A percentile compares a stretch with the other conserved stretches of the same genome.
Evolutionary conservation across 139 green algal species (phyloP).

Genomic region (Picochlorum sp.): DNA sequence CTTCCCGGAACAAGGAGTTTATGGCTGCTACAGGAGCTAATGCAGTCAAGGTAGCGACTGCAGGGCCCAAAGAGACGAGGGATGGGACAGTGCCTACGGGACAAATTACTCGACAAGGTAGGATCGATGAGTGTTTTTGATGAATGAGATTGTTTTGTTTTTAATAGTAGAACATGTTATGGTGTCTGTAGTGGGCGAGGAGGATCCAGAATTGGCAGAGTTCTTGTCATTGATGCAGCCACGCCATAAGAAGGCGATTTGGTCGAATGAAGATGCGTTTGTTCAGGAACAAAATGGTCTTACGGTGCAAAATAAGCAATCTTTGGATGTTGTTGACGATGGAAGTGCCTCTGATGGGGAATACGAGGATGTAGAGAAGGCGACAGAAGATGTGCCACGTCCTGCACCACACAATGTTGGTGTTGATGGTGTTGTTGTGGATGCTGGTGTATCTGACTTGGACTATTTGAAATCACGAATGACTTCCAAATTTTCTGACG

Average conservation of each 20-base stretch:
- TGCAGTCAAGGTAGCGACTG: background rate
- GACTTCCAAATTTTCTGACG: constrained; percentile 37
- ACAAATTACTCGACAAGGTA: background rate
- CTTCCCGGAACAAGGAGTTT: constrained; percentile 25
- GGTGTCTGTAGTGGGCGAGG: constrained; percentile 10
- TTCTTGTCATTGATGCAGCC: constrained; percentile 89
- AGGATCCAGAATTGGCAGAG: constrained; percentile 77
- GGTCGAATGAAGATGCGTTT: constrained; percentile 74
- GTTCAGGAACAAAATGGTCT: background rate
- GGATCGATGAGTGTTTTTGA: background rate
- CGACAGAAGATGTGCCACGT: background rate
- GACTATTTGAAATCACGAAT: constrained; percentile 78
- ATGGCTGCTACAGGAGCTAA: constrained; percentile 25
- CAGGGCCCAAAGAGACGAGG: constrained; percentile 12
- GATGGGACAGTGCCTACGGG: background rate
- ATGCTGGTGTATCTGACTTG: constrained; percentile 65
- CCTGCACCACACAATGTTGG: background rate
- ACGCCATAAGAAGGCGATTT: constrained; percentile 61
- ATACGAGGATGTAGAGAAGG: constrained; percentile 28
- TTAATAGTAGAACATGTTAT: background rate
- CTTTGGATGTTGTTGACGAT: constrained; percentile 7
- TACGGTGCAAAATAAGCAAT: background rate
- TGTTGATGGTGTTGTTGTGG: constrained; percentile 28
- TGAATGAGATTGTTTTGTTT: background rate
- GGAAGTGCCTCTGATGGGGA: constrained; percentile 22